phyloP scores from a whole-genome alignment of 345 rosid genomes.

The Ricinus communis region DNA sequence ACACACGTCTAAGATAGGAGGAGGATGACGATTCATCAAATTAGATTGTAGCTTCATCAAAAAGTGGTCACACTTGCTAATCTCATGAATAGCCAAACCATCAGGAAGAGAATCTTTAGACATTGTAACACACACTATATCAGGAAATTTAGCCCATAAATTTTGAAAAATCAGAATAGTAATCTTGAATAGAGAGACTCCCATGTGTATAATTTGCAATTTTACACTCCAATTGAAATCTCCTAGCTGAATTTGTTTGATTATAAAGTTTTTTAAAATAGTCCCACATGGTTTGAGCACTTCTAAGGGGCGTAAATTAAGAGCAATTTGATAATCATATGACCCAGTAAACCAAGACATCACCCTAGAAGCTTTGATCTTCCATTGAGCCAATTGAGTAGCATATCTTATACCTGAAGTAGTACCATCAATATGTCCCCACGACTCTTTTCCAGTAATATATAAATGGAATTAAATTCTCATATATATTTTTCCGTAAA shows the following conservation, averaged over 20 bases:
- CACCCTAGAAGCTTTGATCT: constrained; percentile 1
- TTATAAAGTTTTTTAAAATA: neutral
- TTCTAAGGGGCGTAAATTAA: neutral
- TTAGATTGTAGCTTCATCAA: neutral
- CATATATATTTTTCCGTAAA: constrained; percentile 15
- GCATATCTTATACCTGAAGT: neutral
- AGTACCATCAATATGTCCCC: constrained; percentile 9
- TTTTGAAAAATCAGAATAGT: constrained; percentile 16
- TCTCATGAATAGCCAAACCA: neutral
- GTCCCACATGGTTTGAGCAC: neutral
- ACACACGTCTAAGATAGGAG: constrained; percentile 6
- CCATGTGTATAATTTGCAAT: constrained; percentile 3
- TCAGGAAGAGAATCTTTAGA: neutral
- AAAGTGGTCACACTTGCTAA: neutral
- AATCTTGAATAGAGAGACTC: constrained; percentile 14
- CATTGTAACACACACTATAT: neutral
- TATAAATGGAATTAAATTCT: constrained; percentile 15
- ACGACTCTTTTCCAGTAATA: constrained; percentile 10
- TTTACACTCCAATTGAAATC: constrained; percentile 9
- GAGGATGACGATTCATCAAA: constrained; percentile 6
- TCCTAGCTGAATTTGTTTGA: neutral
- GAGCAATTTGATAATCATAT: neutral
- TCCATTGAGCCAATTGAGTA: neutral
- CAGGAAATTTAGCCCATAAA: too few relatives aligned
- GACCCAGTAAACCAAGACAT: neutral